Percentiles rank a stretch among this genome's conserved stretches.
Evolutionary conservation across 225 moss, liverwort and hornwort species (phyloP).

Genomic region (Marchantia paleacea): DNA sequence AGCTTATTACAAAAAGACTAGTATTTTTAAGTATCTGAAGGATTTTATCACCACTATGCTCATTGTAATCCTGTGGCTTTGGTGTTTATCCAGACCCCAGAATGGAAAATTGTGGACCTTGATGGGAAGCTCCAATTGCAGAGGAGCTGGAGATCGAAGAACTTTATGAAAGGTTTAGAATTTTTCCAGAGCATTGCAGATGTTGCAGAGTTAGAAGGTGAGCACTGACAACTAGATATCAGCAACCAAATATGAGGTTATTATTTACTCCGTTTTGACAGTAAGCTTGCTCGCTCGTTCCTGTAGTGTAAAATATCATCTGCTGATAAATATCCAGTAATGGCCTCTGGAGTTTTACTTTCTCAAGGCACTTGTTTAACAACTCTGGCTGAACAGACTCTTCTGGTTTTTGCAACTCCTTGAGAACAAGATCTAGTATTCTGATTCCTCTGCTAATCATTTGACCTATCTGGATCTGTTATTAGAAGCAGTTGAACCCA

Average conservation of each 20-base stretch:
- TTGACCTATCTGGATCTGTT: too few species aligned
- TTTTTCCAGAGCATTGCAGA: constrained; percentile 72
- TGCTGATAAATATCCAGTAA: too few species aligned
- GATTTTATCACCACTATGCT: not conserved
- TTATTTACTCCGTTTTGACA: not conserved
- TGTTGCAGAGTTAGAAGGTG: constrained; percentile 83
- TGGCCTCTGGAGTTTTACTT: too few species aligned
- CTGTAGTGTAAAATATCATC: not conserved
- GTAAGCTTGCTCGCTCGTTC: not conserved
- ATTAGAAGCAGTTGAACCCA: too few species aligned
- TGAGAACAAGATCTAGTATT: too few species aligned
- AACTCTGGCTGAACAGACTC: too few species aligned
- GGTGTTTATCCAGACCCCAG: constrained; percentile 49
- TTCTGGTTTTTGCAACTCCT: too few species aligned
- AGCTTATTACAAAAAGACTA: not conserved
- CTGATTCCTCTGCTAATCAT: too few species aligned
- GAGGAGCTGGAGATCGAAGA: constrained; percentile 68
- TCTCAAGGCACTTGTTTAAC: too few species aligned
- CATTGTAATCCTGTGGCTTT: not conserved
- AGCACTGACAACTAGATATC: not conserved
- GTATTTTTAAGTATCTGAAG: not conserved
- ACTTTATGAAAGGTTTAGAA: constrained; percentile 76
- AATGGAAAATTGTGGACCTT: constrained; percentile 67
- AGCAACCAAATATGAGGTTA: not conserved
- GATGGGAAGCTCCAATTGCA: constrained; percentile 69